Evolutionary conservation across 225 moss, liverwort and hornwort genomes (phyloP), one percentile per base, ranked within the genome.

Genomic region (Physcomitrellopsis africana): DNA sequence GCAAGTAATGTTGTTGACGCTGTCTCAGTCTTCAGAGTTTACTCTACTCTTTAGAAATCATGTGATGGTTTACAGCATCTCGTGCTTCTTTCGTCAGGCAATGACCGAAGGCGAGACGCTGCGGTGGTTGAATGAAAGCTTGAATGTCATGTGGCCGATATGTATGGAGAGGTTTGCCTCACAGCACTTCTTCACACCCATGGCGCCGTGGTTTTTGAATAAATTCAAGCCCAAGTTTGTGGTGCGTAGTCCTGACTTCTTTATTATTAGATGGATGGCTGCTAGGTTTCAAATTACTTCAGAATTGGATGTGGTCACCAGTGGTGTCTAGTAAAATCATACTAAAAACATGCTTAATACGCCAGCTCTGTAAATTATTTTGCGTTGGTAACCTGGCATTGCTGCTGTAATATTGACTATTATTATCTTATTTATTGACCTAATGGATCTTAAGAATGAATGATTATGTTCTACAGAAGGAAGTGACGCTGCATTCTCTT

Each of bases 61-160:
- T 37, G 32, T 37, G 32, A 37, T 4, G 32, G 32, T 37, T 37
- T 2, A 37, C 32, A 37, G 7, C 32, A 37, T 20, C 10, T 19
- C 32, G 14, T 51, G 56, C 18, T 51, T 73, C 24, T 10, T 27
- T 37, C 64, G 70, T 52, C 85, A 87, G 87, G 72, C 37, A 22
- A 75, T 88, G 80, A 83, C 56, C 9, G 88, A 81, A 51, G 76
- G 82, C 3, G 88, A 88, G 55, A 76, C 88, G 10, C 43, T 88
- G 81, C 82, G 80, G 70, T 88, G 88, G 88, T 70, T 88, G 54
- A 88, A 85, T 17, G 81, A 83, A 70, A 78, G 72, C n/a, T 68
- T 88, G 80, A 83, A 78, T 72, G 69, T 11, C 19, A 88, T 88
- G 80, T 88, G 88, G 88, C 88, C 88, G n/a, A 69, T 88, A 43